Base-by-base conservation (phyloP, 1,139 yeast genomes). In the Geotrichum fermentans region DNA sequence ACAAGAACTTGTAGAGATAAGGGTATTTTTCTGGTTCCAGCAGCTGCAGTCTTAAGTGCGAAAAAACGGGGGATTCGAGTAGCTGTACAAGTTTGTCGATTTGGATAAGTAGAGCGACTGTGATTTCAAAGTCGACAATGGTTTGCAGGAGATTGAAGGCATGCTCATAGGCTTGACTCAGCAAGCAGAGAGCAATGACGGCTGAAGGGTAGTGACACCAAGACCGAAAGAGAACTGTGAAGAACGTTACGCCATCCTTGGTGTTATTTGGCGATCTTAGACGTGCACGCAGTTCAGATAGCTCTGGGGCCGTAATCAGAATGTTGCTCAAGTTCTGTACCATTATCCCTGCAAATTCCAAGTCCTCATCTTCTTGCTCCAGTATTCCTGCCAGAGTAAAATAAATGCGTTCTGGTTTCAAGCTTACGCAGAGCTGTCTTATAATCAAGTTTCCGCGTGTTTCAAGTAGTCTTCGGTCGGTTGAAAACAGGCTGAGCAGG, bases 161-260 rank as follows among this genome's bases (percentile, higher is more conserved):
- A 56, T 90, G 74, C 62, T 88, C 95, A 62, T 94, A 92, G 50
- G 89, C 88, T 47, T 92, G 92, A 0, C 97, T 86, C 26, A 92
- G 72, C 42, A 94, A 72, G 60, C 97, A 90, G 32, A 94, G 72
- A 0, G 96, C 82, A 39, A 94, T 71, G 0, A 92, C 88, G 22
- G 97, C 90, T 0, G 95, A 89, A 0, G 96, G 82, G 63, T 89
- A 90, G 56, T 85, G 85, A 58, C 96, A 83, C 98, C 98, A 94
- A 51, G 95, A 82, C 60, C 79, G 82, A 68, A 92, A 94, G 49
- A 94, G 72, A 0, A 82, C 74, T 17, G 86, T 77, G 65, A 94
- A 94, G 46, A 90, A 72, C 26, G 74, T 67, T 73, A 84, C 81
- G 51, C 89, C 96, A 43, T 82, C 85, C 34, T 61, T 72, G 6